Base-by-base conservation (phyloP, 345 rosid species). In the Populus pruinosa region DNA sequence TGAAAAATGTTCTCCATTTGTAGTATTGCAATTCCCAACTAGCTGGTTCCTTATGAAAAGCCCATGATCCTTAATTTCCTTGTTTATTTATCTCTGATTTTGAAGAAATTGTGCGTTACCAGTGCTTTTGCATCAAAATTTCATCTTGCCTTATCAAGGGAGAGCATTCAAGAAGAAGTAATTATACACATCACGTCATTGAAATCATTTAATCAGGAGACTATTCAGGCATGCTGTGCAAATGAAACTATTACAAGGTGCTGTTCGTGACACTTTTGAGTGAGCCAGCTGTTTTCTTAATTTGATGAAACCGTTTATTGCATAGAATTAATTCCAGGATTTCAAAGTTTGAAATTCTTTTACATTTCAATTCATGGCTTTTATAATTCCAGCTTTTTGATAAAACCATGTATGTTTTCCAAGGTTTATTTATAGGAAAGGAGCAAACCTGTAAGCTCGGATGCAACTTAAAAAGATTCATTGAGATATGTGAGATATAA, bases 361-460 rank as follows among this genome's bases (percentile, higher is more conserved):
- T 2, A 41, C 41, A n/a, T 67, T 67, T 76, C 29, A 65, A 67
- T 29, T 67, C 47, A 50, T 49, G 35, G 35, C 35, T 76, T 16
- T 23, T 7, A 14, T 38, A 38, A 59, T 76, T 25, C 18, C 67
- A 50, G n/a, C 14, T n/a, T 47, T 50, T 50, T 18, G 29, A 31
- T 8, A 29, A 43, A 59, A 23, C 56, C 43, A 36, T 21, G 8
- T 76, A 36, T 36, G 13, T 25, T 35, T 50, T 55, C 33, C 20
- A 55, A 68, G 29, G 55, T 55, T 73, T 72, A 59, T n/a, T 75
- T 43, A 27, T 53, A 69, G 63, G 25, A n/a, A 72, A 44, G 44
- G 25, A 38, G 31, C 21, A 69, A n/a, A 35, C 39, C n/a, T 71
- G 67, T 36, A 55, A 10, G 67, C 70, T 83, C 59, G 75, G 23